Evolutionary conservation across 345 rosid genomes (phyloP).

Genomic region (Carallia pectinifolia): DNA sequence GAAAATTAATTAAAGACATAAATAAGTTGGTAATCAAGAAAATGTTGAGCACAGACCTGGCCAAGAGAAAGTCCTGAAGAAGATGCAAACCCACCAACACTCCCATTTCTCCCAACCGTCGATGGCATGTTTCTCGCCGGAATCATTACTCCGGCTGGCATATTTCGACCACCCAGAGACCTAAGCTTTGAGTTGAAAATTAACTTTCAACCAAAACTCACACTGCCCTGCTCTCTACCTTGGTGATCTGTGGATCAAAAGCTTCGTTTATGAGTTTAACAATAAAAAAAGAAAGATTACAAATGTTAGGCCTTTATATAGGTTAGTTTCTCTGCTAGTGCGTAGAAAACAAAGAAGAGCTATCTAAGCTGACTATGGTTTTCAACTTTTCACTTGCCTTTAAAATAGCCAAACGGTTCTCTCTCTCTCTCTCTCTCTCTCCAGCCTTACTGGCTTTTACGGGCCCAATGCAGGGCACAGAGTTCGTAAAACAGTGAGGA

Average conservation of each 20-base stretch:
- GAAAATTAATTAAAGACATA: no score
- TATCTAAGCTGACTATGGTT: no score
- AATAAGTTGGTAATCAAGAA: no score
- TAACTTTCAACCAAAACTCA: neutral
- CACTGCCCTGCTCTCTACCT: neutral
- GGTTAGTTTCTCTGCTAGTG: no score
- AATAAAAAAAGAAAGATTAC: no score
- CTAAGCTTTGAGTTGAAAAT: neutral
- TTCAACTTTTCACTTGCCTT: no score
- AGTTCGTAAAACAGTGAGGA: neutral
- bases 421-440: neutral
- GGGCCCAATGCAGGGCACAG: slow-evolving; percentile 16
- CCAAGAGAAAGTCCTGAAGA: slow-evolving; percentile 48
- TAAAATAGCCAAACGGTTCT: slow-evolving; percentile 1
- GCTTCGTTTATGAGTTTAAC: no score
- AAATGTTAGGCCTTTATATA: no score
- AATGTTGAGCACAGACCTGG: slow-evolving; percentile 40
- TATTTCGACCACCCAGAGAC: slow-evolving; percentile 32
- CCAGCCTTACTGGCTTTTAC: slow-evolving; percentile 9
- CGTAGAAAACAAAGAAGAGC: no score
- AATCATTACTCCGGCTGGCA: slow-evolving; percentile 64
- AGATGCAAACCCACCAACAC: slow-evolving; percentile 46
- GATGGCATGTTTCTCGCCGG: slow-evolving; percentile 62
- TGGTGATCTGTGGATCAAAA: neutral
- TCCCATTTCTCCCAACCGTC: slow-evolving; percentile 28